Conservation (phyloP, 2,329 filamentous ascomycete species). For the Parafenestella ontariensis region DNA sequence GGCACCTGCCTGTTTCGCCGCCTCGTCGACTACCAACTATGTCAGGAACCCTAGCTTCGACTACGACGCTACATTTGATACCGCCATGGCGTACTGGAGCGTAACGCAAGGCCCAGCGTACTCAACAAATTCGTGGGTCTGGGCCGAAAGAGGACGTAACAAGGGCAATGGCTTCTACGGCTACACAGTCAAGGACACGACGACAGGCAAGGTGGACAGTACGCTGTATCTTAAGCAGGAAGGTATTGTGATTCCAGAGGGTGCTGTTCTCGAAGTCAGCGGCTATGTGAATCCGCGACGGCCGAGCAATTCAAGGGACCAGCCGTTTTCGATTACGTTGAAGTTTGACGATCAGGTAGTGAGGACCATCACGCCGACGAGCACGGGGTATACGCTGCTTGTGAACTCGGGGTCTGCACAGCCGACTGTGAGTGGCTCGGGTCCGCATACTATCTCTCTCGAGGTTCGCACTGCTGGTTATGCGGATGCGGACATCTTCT, state of each 20-base stretch:
- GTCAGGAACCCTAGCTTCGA: conserved; percentile 2
- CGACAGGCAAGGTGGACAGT: background rate
- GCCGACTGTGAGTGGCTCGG: background rate
- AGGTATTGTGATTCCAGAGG: background rate
- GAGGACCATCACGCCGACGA: background rate
- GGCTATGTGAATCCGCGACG: background rate
- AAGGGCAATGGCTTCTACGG: background rate
- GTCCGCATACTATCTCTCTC: background rate
- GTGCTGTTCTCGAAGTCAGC: background rate
- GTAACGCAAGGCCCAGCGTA: background rate
- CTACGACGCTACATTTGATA: background rate
- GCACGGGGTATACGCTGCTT: background rate
- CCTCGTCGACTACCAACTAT: background rate
- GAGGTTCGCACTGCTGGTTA: background rate
- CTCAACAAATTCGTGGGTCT: background rate
- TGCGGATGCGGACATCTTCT: background rate
- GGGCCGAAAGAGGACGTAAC: background rate
- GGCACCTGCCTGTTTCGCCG: background rate
- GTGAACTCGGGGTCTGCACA: too few species aligned
- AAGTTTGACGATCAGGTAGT: background rate
- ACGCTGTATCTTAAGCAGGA: background rate
- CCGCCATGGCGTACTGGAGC: background rate
- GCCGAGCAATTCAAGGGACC: background rate
- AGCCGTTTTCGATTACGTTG: background rate
- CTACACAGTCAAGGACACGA: background rate